Base-by-base conservation (phyloP, 169 alveolate species). In the Plasmodium fragile region DNA sequence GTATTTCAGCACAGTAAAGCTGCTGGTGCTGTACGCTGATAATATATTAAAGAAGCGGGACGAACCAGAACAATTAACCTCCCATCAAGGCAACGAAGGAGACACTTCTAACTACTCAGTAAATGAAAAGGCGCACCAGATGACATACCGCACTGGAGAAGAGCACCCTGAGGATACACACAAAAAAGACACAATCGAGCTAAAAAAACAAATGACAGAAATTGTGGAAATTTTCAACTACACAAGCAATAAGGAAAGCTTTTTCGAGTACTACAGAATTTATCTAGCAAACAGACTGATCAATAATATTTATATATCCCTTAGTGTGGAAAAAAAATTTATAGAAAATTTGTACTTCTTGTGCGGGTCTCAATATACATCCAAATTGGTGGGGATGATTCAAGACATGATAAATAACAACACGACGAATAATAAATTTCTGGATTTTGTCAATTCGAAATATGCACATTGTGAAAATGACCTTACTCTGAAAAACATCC, bases 301-400 rank as follows among this genome's bases (percentile, higher is more conserved):
- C 79, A 85, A 85, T 36, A 85, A 85, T 53, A 85, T 85, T 13
- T 85, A 85, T 53, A 85, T 85, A 45, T 85, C 93, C 34, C 49
- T 85, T 36, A 25, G 65, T 85, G 83, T 83, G 13, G 98, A 97
- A 55, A 95, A 92, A 71, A 59, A 83, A 32, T 81, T 96, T 82
- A 97, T 97, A 18, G 95, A 96, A 11, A 84, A 78, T 49, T 94
- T 97, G 36, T 96, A 96, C 82, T 95, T 94, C 94, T 75, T 93
- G 73, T 96, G 98, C 82, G 98, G 98, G 25, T 92, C 98, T 6
- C 95, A 96, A 39, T 96, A 95, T 82, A 97, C 98, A 2, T 90
- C 95, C 32, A 96, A 96, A 77, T 80, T 97, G 71, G 98, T 96
- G 78, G 98, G 98, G 11, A 97, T 97, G 98, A 83, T 96, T 41